Percentiles rank a stretch among this genome's conserved stretches.
phyloP scores from a whole-genome alignment of 2,329 filamentous ascomycete genomes.

The Arachnopeziza araneosa region DNA sequence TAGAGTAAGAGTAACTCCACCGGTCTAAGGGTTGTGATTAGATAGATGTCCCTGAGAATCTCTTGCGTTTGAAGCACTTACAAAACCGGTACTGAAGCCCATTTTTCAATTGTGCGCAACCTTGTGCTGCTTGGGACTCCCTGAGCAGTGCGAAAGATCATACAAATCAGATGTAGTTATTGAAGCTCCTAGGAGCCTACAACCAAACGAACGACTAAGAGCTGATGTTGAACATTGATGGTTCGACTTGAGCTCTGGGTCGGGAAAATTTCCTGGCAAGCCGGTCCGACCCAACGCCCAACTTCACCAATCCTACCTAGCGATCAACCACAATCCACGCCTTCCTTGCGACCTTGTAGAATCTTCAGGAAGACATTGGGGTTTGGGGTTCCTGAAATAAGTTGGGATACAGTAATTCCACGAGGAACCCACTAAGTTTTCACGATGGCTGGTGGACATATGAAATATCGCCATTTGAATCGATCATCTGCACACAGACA shows the following conservation, averaged over 20 bases:
- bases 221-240: constrained; percentile 8
- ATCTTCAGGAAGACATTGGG: neutral
- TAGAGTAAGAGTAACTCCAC: constrained; percentile 70
- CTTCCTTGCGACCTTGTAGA: neutral
- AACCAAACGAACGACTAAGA: constrained; percentile 5
- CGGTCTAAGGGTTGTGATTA: constrained; percentile 45
- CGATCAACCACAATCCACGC: neutral
- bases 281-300: neutral
- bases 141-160: neutral
- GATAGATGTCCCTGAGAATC: neutral
- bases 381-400: neutral
- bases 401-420: neutral
- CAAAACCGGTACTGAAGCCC: constrained; percentile 71
- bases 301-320: neutral
- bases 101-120: constrained; percentile 36
- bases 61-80: constrained; percentile 39
- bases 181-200: constrained; percentile 18
- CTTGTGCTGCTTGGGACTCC: neutral
- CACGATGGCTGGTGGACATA: constrained; percentile 75
- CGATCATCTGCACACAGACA: constrained; percentile 82
- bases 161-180: constrained; percentile 9
- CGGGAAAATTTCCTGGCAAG: neutral
- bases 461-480: constrained; percentile 85
- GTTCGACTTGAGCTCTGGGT: constrained; percentile 1
- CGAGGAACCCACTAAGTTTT: neutral